phyloP scores from a whole-genome alignment of 2,329 filamentous ascomycete species.

The Dactylellina drechsleri region DNA sequence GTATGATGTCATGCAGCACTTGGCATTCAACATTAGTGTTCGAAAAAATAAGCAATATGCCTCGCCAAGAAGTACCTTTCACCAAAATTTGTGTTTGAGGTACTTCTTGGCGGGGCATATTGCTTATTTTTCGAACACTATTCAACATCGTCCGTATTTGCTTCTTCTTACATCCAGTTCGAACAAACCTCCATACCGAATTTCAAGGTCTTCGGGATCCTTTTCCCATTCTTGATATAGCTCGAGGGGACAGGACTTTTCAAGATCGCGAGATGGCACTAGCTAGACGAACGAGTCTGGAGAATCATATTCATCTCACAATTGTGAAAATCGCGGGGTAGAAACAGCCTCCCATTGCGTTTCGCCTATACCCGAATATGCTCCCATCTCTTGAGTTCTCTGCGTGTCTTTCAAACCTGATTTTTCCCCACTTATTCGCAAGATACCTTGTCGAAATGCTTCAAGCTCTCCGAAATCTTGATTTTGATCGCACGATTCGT shows the following conservation, averaged over 20 bases:
- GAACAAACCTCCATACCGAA: constrained; percentile 1
- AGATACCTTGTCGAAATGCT: background rate
- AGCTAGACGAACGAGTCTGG: too few relatives aligned
- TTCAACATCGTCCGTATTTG: constrained; percentile 26
- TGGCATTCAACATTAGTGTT: constrained; percentile 40
- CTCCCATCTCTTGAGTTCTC: constrained; percentile 6
- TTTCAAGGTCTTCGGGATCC: constrained; percentile 15
- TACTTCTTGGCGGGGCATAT: too few relatives aligned
- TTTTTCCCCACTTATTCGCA: too few relatives aligned
- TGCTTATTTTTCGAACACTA: too few relatives aligned
- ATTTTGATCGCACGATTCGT: background rate
- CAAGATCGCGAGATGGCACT: too few relatives aligned
- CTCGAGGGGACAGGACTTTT: too few relatives aligned
- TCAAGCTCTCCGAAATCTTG: constrained; percentile 1
- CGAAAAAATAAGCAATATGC: too few relatives aligned
- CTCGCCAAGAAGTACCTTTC: too few relatives aligned
- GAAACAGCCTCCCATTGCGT: background rate
- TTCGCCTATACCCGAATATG: constrained; percentile 17
- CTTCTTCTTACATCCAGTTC: background rate
- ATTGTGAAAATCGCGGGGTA: constrained; percentile 43
- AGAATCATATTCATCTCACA: background rate
- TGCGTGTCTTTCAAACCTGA: too few relatives aligned
- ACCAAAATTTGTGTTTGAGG: too few relatives aligned
- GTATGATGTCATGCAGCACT: constrained; percentile 34
- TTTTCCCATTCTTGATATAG: too few relatives aligned